A percentile compares a stretch with the other conserved stretches of the same genome.
Evolutionary conservation across 176 grass and related monocot species (phyloP).

Genomic region (Cenchrus purpureus): DNA sequence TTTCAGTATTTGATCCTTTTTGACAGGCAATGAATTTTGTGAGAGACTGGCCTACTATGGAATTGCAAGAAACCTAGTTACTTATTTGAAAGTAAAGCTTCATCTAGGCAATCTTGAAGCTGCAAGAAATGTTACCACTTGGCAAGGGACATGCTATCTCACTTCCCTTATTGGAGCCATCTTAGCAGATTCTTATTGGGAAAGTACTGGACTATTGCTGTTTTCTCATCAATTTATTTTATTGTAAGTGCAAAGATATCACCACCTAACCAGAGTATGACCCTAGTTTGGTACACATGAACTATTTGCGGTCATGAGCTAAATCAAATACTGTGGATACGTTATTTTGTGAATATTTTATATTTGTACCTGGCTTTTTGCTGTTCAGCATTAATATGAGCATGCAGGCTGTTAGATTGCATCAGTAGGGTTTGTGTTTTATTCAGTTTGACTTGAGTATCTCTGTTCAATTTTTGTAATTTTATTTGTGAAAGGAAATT

Average conservation of each 20-base stretch:
- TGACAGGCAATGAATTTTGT: constrained; percentile 83
- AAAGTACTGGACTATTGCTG: constrained; percentile 76
- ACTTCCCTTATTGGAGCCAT: constrained; percentile 84
- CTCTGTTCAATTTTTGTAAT: not conserved
- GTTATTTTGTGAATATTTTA: not conserved
- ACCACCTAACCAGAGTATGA: not conserved
- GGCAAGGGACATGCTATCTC: constrained; percentile 96
- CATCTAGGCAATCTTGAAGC: constrained; percentile 79
- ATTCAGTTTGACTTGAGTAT: not conserved
- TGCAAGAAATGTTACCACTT: constrained; percentile 83
- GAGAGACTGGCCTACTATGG: constrained; percentile 93
- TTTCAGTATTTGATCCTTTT: constrained; percentile 28
- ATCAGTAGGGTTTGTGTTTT: not conserved
- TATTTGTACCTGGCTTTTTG: constrained; percentile 7
- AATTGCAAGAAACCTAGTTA: constrained; percentile 77
- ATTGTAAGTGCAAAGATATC: constrained; percentile 63
- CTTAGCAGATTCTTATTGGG: constrained; percentile 86
- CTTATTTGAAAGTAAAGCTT: constrained; percentile 73
- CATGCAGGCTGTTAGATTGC: not conserved
- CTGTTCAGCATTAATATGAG: not conserved
- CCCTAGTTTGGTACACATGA: not conserved
- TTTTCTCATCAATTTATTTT: constrained; percentile 82
- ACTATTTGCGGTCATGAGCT: not conserved
- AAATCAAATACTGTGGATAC: not conserved
- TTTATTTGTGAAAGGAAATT: constrained; percentile 11